Evolutionary conservation across 2,329 filamentous ascomycete genomes (phyloP).

Genomic region (Neoscytalidium dimidiatum): DNA sequence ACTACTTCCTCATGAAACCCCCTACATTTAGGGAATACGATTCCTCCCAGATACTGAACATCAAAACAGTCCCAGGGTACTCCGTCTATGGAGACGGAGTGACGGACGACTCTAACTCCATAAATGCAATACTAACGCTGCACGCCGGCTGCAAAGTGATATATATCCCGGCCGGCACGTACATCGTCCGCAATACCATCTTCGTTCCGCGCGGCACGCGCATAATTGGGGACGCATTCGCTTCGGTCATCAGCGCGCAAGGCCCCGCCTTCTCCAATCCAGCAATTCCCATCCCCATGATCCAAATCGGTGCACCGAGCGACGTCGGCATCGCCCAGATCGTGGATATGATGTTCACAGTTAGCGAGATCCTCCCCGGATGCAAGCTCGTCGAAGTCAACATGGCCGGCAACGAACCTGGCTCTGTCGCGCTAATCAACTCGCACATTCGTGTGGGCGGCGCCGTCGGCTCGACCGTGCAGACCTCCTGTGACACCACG

Average conservation of each 20-base stretch:
- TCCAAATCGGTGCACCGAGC: slow-evolving; percentile 24
- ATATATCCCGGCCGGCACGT: slow-evolving; percentile 24
- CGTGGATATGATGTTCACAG: slow-evolving; percentile 27
- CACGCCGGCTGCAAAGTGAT: slow-evolving; percentile 17
- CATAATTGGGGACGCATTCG: slow-evolving; percentile 25
- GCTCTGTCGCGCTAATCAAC: slow-evolving; percentile 50
- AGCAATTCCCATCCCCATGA: slow-evolving; percentile 22
- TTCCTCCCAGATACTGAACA: slow-evolving; percentile 12
- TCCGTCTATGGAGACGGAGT: slow-evolving; percentile 11
- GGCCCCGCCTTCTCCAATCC: slow-evolving; percentile 24
- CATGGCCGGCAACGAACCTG: slow-evolving; percentile 43
- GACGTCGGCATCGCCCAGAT: slow-evolving; percentile 26
- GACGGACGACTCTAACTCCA: slow-evolving; percentile 13
- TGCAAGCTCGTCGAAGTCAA: slow-evolving; percentile 48
- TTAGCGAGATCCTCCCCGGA: slow-evolving; percentile 12
- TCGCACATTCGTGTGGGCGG: slow-evolving; percentile 40
- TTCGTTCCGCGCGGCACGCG: slow-evolving; percentile 21
- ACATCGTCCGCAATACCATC: slow-evolving; percentile 25
- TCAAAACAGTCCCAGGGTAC: slow-evolving; percentile 2
- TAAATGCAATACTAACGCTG: slow-evolving; percentile 12
- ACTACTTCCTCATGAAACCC: slow-evolving; percentile 17
- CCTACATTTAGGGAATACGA: slow-evolving; percentile 15
- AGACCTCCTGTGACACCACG: slow-evolving; percentile 33
- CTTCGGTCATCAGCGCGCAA: slow-evolving; percentile 23
- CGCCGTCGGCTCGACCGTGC: slow-evolving; percentile 31